Evolutionary conservation across 345 rosid genomes (phyloP), one percentile per base, ranked within the genome.

Genomic region (Populus tremula): DNA sequence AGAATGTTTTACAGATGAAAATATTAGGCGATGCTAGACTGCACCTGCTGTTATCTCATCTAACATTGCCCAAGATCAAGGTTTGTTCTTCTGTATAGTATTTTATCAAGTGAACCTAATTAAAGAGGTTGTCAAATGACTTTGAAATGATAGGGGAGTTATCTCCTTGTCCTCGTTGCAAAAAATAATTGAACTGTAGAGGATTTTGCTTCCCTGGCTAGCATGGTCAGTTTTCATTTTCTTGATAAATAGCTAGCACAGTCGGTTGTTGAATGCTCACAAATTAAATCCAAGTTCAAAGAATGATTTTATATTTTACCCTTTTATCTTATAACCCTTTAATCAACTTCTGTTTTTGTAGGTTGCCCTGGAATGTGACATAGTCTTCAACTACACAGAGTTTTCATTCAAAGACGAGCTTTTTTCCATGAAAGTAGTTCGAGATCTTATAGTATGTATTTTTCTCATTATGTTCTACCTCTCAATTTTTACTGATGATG

Each of bases 51-150:
- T 21, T 84, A 31, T 39, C 53, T 66, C 85, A 43, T 23, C n/a
- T 81, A 36, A 77, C 78, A 53, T 75, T 77, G 67, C 85, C 83
- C n/a, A 82, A 77, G 69, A 71, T 87, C 41, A 81, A 82, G 86
- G 80, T 84, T 56, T 45, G 77, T 20, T 69, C 13, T 5, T 4
- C 25, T 65, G 38, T 1, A 8, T 56, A 4, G 0, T 4, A 8
- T 56, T 56, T n/a, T 1, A 56, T 56, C n/a, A n/a, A n/a, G 27
- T 56, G 25, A 56, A 56, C n/a, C 27, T 23, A 9, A 56, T 56
- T 56, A 56, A 1, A 7, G 27, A n/a, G 23, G 11, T 56, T 23
- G n/a, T 21, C 0, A 3, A 3, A n/a, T 56, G n/a, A 14, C 63
- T 21, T 56, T 56, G 13, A n/a, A 56, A 56, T 56, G 27, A n/a